These are phyloP conservation scores for Byssoonygena ceratinophila DNA, from an alignment of 2,329 filamentous ascomycete genomes.

Conservation along the genomic window DNA sequence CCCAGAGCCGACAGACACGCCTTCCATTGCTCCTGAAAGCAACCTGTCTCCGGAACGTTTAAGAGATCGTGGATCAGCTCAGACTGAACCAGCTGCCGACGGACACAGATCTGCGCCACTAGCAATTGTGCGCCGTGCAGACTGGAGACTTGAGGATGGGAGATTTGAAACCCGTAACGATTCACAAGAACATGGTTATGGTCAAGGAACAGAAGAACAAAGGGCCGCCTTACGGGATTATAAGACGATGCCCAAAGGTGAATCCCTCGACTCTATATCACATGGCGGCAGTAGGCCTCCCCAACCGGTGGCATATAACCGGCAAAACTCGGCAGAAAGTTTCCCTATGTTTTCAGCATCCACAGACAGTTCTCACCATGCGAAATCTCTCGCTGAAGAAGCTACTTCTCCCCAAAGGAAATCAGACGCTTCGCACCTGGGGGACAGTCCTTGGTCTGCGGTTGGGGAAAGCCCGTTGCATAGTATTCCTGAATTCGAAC, in stretches of 20 bases:
- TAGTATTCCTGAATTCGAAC: constrained; percentile 17
- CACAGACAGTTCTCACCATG: constrained; percentile 45
- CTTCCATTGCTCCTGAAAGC: constrained; percentile 20
- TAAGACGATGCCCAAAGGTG: constrained; percentile 40
- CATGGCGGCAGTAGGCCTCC: constrained; percentile 23
- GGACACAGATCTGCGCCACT: constrained; percentile 30
- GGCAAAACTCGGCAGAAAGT: constrained; percentile 51
- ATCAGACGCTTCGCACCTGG: constrained; percentile 19
- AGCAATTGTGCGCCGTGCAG: constrained; percentile 30
- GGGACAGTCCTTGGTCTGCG: constrained; percentile 20
- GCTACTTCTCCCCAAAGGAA: constrained; percentile 37
- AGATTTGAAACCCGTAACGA: constrained; percentile 23
- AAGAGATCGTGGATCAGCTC: constrained; percentile 17
- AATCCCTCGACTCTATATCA: constrained; percentile 38
- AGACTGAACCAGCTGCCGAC: constrained; percentile 14
- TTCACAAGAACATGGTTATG: constrained; percentile 25
- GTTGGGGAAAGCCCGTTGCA: constrained; percentile 16
- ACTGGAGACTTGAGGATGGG: constrained; percentile 28
- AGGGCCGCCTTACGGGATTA: constrained; percentile 39
- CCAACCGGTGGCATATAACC: constrained; percentile 30
- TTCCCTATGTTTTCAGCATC: constrained; percentile 56
- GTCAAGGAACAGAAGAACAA: constrained; percentile 34
- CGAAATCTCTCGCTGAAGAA: constrained; percentile 41
- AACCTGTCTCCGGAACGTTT: constrained; percentile 20
- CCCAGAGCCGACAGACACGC: neutral